These are phyloP conservation scores for Nicotiana otophora DNA, from an alignment of 257 asterid genomes.

Conservation along the genomic window DNA sequence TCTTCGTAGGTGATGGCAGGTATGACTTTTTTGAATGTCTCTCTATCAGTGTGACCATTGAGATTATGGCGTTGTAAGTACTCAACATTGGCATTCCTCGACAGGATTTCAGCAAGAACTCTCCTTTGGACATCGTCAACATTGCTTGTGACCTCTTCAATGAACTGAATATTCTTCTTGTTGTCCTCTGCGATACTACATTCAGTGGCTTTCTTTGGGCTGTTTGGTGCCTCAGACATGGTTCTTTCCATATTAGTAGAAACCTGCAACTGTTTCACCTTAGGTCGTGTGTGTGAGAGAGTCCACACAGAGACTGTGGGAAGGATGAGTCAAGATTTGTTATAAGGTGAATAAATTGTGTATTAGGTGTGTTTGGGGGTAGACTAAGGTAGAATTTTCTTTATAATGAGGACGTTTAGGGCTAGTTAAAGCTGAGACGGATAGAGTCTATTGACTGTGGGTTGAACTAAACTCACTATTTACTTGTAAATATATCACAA, in stretches of 20 bases:
- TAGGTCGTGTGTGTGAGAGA: too few species aligned
- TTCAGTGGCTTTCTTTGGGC: not conserved
- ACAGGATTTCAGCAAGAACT: slow-evolving; percentile 34
- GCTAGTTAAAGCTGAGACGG: not conserved
- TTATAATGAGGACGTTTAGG: too few species aligned
- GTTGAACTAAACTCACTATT: not conserved
- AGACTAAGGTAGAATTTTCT: too few species aligned
- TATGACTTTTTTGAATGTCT: slow-evolving; percentile 30
- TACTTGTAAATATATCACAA: not conserved
- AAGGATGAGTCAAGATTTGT: not conserved
- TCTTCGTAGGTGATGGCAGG: slow-evolving; percentile 36
- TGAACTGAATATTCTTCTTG: slow-evolving; percentile 21
- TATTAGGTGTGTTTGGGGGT: not conserved
- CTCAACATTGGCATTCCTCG: slow-evolving; percentile 30
- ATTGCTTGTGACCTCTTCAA: slow-evolving; percentile 28
- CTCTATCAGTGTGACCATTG: slow-evolving; percentile 27
- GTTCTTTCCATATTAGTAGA: not conserved
- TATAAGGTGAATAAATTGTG: not conserved
- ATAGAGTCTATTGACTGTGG: not conserved
- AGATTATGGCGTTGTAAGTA: slow-evolving; percentile 23
- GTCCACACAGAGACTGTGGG: too few species aligned
- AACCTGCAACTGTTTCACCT: not conserved
- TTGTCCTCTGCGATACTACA: slow-evolving; percentile 18
- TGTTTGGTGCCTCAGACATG: slow-evolving; percentile 26
- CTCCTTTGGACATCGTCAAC: slow-evolving; percentile 28